Evolutionary conservation across 352 stramenopile genomes (phyloP).

Genomic region (Blastocystis sp.): DNA sequence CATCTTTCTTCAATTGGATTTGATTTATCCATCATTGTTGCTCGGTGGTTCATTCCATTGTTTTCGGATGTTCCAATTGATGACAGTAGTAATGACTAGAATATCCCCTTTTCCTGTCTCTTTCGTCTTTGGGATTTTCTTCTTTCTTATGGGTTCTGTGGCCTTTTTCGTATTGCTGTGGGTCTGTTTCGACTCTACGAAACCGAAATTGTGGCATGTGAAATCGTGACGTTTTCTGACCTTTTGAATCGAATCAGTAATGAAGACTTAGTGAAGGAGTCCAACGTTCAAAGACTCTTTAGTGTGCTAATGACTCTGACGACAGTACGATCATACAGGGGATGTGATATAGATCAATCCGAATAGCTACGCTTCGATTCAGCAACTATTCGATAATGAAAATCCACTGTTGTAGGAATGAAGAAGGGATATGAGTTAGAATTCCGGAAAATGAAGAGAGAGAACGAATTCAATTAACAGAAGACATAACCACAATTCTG

Average conservation of each 20-base stretch:
- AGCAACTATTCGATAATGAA: neutral
- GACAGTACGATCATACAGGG: neutral
- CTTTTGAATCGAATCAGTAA: constrained; percentile 26
- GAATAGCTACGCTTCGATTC: neutral
- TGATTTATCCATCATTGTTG: constrained; percentile 49
- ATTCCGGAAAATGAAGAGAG: neutral
- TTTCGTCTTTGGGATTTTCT: constrained; percentile 18
- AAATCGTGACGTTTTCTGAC: constrained; percentile 12
- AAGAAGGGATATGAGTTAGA: neutral
- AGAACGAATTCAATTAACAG: neutral
- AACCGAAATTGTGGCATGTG: neutral
- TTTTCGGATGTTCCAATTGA: constrained; percentile 4
- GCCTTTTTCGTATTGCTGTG: constrained; percentile 18
- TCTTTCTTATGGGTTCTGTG: neutral
- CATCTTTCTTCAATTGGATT: constrained; percentile 31
- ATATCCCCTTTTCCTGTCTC: neutral
- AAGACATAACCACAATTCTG: neutral
- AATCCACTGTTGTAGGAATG: neutral
- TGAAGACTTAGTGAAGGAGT: neutral
- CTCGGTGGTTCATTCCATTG: constrained; percentile 50
- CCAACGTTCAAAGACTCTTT: neutral
- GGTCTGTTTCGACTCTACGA: neutral
- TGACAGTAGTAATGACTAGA: neutral
- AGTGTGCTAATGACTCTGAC: neutral
- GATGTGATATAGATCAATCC: constrained; percentile 13